Evolutionary conservation across 225 moss, liverwort and hornwort species (phyloP).

Genomic region (Pseudisothecium myosuroides): DNA sequence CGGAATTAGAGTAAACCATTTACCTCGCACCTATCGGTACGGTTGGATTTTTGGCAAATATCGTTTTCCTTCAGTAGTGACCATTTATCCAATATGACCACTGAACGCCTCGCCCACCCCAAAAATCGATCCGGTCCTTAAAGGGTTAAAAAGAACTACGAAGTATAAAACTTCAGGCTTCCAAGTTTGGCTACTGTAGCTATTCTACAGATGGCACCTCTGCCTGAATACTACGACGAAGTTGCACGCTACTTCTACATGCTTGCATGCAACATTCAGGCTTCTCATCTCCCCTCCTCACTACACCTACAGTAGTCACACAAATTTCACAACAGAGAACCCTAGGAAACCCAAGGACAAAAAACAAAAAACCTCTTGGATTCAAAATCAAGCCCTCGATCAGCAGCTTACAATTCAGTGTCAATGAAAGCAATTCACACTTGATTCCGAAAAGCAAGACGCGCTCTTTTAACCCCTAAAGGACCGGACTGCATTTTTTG

Average conservation of each 20-base stretch:
- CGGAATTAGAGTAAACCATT: too few relatives aligned
- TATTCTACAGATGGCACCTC: neutral
- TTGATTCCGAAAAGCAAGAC: neutral
- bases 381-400: neutral
- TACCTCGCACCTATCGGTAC: too few relatives aligned
- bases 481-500: too few relatives aligned
- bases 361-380: neutral
- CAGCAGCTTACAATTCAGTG: neutral
- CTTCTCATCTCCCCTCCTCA: constrained; percentile 61
- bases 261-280: constrained; percentile 50
- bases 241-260: constrained; percentile 35
- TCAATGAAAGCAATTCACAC: neutral
- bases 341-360: neutral
- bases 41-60: too few relatives aligned
- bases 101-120: too few relatives aligned
- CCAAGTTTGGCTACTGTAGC: neutral
- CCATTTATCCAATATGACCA: too few relatives aligned
- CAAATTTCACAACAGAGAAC: neutral
- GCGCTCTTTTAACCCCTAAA: too few relatives aligned
- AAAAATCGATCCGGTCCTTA: too few relatives aligned
- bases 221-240: neutral
- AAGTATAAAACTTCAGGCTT: neutral
- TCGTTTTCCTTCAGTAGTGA: too few relatives aligned
- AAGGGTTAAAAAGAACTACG: neutral
- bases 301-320: constrained; percentile 34